Evolutionary conservation across 1,284 basidiomycete species (phyloP).

Genomic region (Sporisorium iseilematis-ciliati): DNA sequence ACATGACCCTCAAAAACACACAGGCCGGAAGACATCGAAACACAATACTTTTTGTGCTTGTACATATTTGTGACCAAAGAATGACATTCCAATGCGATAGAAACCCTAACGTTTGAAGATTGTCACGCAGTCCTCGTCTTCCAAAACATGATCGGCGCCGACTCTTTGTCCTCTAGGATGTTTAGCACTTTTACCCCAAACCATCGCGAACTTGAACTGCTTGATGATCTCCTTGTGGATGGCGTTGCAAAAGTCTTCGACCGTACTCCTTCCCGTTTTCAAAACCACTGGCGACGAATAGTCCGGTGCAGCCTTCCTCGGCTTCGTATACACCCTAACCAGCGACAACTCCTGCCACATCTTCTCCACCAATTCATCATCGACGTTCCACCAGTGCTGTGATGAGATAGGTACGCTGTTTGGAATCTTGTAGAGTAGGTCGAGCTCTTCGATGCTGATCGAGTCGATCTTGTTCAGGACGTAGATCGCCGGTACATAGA

Average conservation of each 20-base stretch:
- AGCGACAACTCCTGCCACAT: slow-evolving; percentile 69
- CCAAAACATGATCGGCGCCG: slow-evolving; percentile 72
- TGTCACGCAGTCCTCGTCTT: slow-evolving; percentile 62
- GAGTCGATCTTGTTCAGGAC: slow-evolving; percentile 80
- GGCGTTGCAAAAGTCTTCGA: slow-evolving; percentile 86
- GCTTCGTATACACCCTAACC: slow-evolving; percentile 86
- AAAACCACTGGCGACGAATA: slow-evolving; percentile 80
- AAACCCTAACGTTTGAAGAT: slow-evolving; percentile 55
- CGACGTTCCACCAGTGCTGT: slow-evolving; percentile 93
- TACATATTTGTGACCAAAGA: neutral
- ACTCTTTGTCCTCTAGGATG: slow-evolving; percentile 96
- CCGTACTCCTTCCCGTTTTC: slow-evolving; percentile 73
- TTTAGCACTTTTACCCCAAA: slow-evolving; percentile 95
- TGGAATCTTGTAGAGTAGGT: slow-evolving; percentile 90
- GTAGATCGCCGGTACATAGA: slow-evolving; percentile 75
- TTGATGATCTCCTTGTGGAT: slow-evolving; percentile 93
- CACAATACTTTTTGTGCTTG: no score
- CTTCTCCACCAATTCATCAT: slow-evolving; percentile 89
- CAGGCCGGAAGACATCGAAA: no score
- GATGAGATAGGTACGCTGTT: slow-evolving; percentile 94
- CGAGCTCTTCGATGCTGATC: slow-evolving; percentile 96
- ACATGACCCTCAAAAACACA: no score
- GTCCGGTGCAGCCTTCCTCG: slow-evolving; percentile 89
- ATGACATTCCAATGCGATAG: neutral
- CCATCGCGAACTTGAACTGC: slow-evolving; percentile 89